Conservation (phyloP, 75 land plant species). For the Pseudotsuga menziesii region DNA sequence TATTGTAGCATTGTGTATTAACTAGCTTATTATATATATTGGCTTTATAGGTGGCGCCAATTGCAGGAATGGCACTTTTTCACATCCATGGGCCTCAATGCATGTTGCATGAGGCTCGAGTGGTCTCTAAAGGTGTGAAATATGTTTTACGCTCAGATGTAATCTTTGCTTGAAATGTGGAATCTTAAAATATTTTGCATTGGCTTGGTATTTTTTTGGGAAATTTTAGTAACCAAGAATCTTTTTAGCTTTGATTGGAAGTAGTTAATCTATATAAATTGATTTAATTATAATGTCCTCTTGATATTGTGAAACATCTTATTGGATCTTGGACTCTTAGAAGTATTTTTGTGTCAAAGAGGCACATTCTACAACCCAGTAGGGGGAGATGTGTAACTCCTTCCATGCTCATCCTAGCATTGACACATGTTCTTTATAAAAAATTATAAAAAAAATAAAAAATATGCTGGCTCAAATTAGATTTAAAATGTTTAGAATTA, state of each 20-base stretch:
- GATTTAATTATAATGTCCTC: background rate
- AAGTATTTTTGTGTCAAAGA: too few species aligned
- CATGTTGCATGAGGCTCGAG: constrained; percentile 85
- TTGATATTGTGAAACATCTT: background rate
- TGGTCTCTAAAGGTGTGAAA: constrained; percentile 68
- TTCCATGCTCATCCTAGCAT: too few species aligned
- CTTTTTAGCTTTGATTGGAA: background rate
- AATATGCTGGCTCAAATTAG: too few species aligned
- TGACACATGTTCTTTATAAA: too few species aligned
- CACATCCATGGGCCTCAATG: constrained; percentile 87
- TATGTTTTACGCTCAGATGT: constrained; percentile 94
- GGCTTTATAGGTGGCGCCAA: constrained; percentile 61
- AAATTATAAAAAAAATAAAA: too few species aligned
- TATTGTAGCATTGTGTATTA: too few species aligned
- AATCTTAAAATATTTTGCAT: background rate
- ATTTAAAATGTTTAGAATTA: too few species aligned
- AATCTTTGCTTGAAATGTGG: constrained; percentile 45
- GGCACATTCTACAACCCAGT: too few species aligned
- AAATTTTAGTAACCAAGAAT: background rate
- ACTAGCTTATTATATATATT: background rate
- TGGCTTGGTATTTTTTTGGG: background rate
- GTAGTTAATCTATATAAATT: background rate
- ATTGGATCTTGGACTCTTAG: background rate
- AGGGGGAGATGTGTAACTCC: too few species aligned
- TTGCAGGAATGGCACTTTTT: constrained; percentile 88